Evolutionary conservation across 805 yeast genomes (phyloP).

Genomic region (Suhomyces prunicola): DNA sequence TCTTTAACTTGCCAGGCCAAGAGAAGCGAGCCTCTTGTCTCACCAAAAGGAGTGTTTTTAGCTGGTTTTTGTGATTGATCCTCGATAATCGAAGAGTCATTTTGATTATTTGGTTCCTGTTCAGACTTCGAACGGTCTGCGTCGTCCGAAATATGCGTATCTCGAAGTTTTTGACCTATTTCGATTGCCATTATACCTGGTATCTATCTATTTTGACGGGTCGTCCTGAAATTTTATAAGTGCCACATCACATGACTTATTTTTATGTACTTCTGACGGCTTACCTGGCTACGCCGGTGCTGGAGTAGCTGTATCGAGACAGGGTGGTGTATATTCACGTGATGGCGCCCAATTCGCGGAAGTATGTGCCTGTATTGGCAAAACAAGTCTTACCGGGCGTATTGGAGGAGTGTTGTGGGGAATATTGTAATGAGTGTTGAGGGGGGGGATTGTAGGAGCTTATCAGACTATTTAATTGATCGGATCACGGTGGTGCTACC

Average conservation of each 20-base stretch:
- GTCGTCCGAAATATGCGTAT: neutral
- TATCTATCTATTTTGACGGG: neutral
- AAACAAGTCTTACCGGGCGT: neutral
- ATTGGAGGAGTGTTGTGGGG: neutral
- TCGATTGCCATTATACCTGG: neutral
- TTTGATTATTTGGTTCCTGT: neutral
- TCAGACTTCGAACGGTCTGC: neutral
- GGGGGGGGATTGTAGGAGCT: neutral
- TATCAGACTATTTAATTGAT: neutral
- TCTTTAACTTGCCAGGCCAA: slow-evolving; percentile 73
- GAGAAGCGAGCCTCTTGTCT: slow-evolving; percentile 50
- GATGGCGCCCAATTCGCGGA: neutral
- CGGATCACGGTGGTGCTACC: neutral
- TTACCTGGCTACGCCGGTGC: too few species aligned
- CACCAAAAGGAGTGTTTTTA: neutral
- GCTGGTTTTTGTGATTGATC: neutral
- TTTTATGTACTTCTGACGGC: neutral
- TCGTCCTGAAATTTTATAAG: neutral
- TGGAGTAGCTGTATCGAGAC: neutral
- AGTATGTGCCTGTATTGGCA: neutral
- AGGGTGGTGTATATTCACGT: neutral
- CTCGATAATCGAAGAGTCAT: neutral
- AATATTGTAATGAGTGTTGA: neutral
- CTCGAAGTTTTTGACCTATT: neutral
- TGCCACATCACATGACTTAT: neutral